These are phyloP conservation scores for Beta macrorhiza DNA, from an alignment of 179 eudicot genomes.

Conservation along the genomic window DNA sequence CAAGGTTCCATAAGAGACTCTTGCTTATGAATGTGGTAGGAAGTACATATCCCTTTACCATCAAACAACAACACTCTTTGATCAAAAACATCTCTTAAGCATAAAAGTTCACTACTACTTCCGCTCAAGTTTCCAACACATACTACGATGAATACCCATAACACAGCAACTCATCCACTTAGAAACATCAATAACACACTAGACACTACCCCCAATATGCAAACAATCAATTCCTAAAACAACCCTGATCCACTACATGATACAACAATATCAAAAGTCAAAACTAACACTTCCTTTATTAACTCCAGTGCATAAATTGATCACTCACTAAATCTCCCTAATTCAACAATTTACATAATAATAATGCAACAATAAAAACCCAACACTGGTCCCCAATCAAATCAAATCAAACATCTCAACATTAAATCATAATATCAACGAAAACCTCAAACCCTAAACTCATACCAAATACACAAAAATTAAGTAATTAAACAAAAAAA, in stretches of 20 bases:
- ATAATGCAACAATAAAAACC: not conserved
- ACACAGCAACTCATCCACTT: not conserved
- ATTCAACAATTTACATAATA: not conserved
- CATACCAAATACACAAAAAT: not conserved
- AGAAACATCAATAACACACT: no score
- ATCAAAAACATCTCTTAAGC: no score
- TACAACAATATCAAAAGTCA: not conserved
- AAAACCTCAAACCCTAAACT: conserved; percentile 20
- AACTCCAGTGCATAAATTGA: conserved; percentile 12
- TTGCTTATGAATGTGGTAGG: no score
- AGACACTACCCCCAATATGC: not conserved
- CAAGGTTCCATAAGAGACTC: no score
- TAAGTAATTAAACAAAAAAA: not conserved
- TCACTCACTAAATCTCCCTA: not conserved
- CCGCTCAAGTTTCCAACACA: no score
- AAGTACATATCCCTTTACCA: no score
- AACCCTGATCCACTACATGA: conserved; percentile 14
- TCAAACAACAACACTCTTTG: no score
- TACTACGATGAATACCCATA: no score
- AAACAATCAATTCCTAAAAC: not conserved
- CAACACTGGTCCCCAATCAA: not conserved
- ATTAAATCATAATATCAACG: conserved; percentile 10
- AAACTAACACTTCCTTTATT: conserved; percentile 8
- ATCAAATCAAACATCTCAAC: not conserved
- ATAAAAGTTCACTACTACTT: no score